Conservation (phyloP, 768 basidiomycete genomes). For the Guyanaporus albipodus region DNA sequence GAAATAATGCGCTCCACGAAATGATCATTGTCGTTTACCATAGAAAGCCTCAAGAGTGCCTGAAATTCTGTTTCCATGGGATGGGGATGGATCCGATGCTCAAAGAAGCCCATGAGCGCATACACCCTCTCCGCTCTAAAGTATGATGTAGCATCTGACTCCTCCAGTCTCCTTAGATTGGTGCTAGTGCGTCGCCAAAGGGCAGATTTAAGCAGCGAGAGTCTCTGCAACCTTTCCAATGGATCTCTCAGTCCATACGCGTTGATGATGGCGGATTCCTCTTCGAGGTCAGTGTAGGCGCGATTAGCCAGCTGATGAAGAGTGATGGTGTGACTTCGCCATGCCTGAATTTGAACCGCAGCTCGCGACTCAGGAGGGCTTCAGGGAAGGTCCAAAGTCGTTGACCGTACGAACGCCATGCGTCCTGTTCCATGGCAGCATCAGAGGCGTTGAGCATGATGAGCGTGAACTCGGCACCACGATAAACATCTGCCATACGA, state of each 20-base stretch:
- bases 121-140: slow-evolving; percentile 23
- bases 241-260: slow-evolving; percentile 18
- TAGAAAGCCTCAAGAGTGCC: slow-evolving; percentile 21
- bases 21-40: slow-evolving; percentile 24
- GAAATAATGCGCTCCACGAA: slow-evolving; percentile 23
- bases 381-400: slow-evolving; percentile 26
- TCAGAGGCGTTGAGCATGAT: slow-evolving; percentile 13
- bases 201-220: slow-evolving; percentile 19
- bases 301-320: slow-evolving; percentile 24
- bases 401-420: slow-evolving; percentile 19
- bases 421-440: not conserved
- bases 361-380: slow-evolving; percentile 19
- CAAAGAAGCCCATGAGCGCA: slow-evolving; percentile 26
- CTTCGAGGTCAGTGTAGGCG: slow-evolving; percentile 12
- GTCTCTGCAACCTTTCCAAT: slow-evolving; percentile 22
- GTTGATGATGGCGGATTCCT: slow-evolving; percentile 23
- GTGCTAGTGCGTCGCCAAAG: slow-evolving; percentile 21
- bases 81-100: slow-evolving; percentile 21
- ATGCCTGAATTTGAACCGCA: slow-evolving; percentile 13
- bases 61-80: slow-evolving; percentile 16
- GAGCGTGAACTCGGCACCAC: slow-evolving; percentile 20
- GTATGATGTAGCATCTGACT: not conserved
- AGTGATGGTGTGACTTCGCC: slow-evolving; percentile 14
- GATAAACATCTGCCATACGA: slow-evolving; percentile 24
- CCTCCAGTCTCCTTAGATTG: not conserved